Conservation (phyloP, 805 yeast species). For the Nakazawaea ishiwadae region DNA sequence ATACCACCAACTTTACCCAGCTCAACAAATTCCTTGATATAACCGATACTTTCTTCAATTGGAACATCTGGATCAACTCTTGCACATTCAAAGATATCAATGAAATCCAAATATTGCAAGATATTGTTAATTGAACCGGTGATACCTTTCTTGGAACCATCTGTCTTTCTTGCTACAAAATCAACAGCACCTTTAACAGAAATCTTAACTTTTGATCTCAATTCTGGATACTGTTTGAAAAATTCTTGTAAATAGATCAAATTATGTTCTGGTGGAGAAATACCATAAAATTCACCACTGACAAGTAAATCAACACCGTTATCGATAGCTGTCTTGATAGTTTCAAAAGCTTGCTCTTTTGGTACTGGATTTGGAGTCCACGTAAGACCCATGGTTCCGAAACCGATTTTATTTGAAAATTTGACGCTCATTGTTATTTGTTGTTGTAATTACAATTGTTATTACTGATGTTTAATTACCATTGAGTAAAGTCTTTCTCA, state of each 20-base stretch:
- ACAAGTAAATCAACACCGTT: conserved; percentile 53
- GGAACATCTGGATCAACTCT: conserved; percentile 58
- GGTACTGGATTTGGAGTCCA: conserved; percentile 59
- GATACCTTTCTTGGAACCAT: conserved; percentile 44
- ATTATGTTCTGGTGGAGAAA: conserved; percentile 38
- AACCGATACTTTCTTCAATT: conserved; percentile 52
- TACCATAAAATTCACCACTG: conserved; percentile 80
- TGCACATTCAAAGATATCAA: conserved; percentile 67
- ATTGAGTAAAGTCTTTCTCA: no score
- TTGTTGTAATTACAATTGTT: no score
- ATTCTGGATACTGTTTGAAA: conserved; percentile 52
- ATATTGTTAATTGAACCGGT: conserved; percentile 42
- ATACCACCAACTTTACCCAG: conserved; percentile 66
- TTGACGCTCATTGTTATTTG: conserved; percentile 4
- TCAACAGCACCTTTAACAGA: conserved; percentile 66
- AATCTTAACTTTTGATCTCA: conserved; percentile 50
- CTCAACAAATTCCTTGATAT: conserved; percentile 54
- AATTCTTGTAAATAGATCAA: conserved; percentile 54
- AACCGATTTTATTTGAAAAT: conserved; percentile 34
- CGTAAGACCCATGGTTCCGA: conserved; percentile 81
- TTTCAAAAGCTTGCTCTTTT: conserved; percentile 45
- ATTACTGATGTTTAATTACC: no score
- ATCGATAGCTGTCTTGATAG: conserved; percentile 48
- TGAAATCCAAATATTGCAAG: conserved; percentile 27
- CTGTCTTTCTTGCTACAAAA: conserved; percentile 35